Percentiles rank a stretch among this genome's conserved stretches.
Conservation (phyloP, 1,139 yeast species). For the Debaryomycetaceae sp. region DNA sequence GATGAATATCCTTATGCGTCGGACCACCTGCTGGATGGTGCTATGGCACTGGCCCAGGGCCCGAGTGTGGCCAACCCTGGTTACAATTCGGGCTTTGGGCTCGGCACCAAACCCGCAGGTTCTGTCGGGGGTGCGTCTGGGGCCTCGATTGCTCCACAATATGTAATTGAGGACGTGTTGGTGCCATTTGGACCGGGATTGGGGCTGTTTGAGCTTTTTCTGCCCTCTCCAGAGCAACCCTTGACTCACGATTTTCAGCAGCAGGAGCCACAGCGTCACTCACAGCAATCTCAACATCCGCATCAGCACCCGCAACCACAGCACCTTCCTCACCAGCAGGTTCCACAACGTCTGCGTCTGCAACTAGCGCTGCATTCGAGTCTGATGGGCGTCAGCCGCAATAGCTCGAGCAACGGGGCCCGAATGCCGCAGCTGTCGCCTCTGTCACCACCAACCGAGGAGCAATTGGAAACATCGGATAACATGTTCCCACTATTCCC, state of each 20-base stretch:
- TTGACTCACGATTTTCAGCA: neutral
- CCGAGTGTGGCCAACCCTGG: no score
- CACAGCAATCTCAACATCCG: neutral
- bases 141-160: conserved; percentile 23
- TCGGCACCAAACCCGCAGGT: no score
- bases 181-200: conserved; percentile 25
- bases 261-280: neutral
- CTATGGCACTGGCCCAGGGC: conserved; percentile 3
- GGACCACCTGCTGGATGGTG: conserved; percentile 1
- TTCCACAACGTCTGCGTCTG: no score
- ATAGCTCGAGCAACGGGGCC: no score
- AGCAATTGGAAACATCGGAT: conserved; percentile 11
- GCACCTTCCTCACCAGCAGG: conserved; percentile 3
- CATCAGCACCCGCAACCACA: neutral
- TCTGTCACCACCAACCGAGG: conserved; percentile 1
- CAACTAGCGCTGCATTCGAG: no score
- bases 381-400: no score
- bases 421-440: no score
- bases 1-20: no score
- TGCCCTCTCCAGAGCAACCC: conserved; percentile 11
- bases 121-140: no score
- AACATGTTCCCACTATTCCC: conserved; percentile 50
- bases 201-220: conserved; percentile 29
- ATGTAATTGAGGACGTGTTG: conserved; percentile 29
- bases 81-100: no score